Evolutionary conservation across 805 yeast species (phyloP), one percentile per base, ranked within the genome.

Genomic region (Scheffersomyces coipomensis): DNA sequence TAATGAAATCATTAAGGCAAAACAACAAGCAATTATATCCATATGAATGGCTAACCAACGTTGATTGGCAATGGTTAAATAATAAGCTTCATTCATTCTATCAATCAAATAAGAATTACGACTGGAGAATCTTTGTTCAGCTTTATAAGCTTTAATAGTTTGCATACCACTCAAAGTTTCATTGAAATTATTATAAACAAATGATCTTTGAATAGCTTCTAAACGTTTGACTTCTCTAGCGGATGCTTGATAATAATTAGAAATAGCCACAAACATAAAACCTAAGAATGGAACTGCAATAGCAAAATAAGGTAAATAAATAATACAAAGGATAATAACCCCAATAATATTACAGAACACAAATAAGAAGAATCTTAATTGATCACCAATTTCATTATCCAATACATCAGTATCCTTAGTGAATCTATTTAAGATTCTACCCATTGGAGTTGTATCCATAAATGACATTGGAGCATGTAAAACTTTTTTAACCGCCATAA

Each of bases 371-470:
- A 81, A 61, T 49, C 91, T 73, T 31, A 84, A 47, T 52, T 83
- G 85, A 55, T 85, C 89, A 39, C 79, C 75, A 42, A 88, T 64
- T 60, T 85, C 91, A 55, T 85, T 87, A 54, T 88, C 96, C 58
- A 88, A 65, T 4, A 81, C 81, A 56, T 88, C 95, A 0, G 93
- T 84, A 59, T 88, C 97, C 51, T 87, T 87, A 2, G 96, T 87
- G 59, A 88, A 88, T 49, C 96, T 70, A 62, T 87, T 88, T 57
- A 89, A 67, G 42, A 88, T 81, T 48, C 96, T 73, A 1, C 97
- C 96, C 71, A 86, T 74, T 13, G 97, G 97, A 0, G 95, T 85
- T 9, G 88, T 79, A 54, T 89, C 96, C 63, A 88, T 73, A 56
- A 78, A 89, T 1, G 81, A 63, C 91, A 87, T 86, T 34, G 95